Conservation (phyloP, 805 yeast species). For the Yarrowia keelungensis region DNA sequence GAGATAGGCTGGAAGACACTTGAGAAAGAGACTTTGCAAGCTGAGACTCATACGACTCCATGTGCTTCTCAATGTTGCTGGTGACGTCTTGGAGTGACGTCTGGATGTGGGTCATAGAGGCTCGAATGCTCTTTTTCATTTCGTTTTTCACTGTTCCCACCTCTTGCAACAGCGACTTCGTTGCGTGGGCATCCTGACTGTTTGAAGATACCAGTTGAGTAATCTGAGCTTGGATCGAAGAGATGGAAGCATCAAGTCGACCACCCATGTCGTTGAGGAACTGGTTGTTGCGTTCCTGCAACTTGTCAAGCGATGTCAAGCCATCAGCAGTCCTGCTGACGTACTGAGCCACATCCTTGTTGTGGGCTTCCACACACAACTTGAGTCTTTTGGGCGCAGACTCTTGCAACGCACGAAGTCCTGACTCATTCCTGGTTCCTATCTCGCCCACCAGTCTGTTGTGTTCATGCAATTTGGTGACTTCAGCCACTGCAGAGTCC, state of each 20-base stretch:
- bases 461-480: slow-evolving; percentile 18
- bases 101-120: slow-evolving; percentile 9
- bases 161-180: background rate
- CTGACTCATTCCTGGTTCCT: background rate
- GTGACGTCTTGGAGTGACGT: background rate
- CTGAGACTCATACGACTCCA: slow-evolving; percentile 1
- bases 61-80: background rate
- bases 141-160: slow-evolving; percentile 1
- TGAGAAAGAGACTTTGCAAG: slow-evolving; percentile 2
- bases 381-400: slow-evolving; percentile 32
- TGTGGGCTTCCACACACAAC: slow-evolving; percentile 15
- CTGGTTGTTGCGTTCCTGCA: slow-evolving; percentile 8
- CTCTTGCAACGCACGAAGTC: background rate
- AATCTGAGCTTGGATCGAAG: slow-evolving; percentile 19
- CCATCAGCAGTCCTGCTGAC: slow-evolving; percentile 1
- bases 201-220: background rate
- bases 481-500: slow-evolving; percentile 29
- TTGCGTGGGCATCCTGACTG: slow-evolving; percentile 9
- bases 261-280: background rate
- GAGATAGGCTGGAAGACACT: background rate
- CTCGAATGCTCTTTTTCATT: slow-evolving; percentile 7
- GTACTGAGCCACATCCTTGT: background rate
- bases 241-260: background rate
- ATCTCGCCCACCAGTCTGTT: background rate
- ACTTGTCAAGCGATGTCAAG: background rate